Base-by-base conservation (phyloP, 148 eudicot species). In the Rhododendron ovatum region DNA sequence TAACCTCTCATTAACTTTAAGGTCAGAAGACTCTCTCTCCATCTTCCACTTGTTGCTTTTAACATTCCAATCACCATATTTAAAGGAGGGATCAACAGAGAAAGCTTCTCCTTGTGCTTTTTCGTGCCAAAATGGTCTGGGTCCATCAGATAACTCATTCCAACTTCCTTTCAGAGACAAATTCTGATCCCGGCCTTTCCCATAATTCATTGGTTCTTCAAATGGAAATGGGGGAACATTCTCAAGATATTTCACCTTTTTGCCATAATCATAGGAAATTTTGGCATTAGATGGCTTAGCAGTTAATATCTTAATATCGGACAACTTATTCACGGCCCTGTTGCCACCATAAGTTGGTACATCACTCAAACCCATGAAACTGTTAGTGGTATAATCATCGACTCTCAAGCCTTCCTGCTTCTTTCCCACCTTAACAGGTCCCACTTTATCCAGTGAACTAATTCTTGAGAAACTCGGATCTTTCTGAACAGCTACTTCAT, bases 261-360 rank as follows among this genome's bases (percentile, higher is more conserved):
- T 90, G 20, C 93, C 88, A 86, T 87, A 84, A 82, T 89, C 95
- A 84, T 88, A 84, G 13, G 93, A 50, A 39, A 50, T 84, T 90
- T 92, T 92, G 28, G 87, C 57, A 88, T 89, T 92, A 82, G 95
- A 87, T 82, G 99, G 98, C 87, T 90, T 94, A 76, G 99, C 86
- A 71, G 96, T 95, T 84, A 95, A 89, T 57, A 95, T 88, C 86
- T 89, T 91, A 73, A 95, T 95, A 83, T 95, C 99, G 0, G 99
- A 95, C 84, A 97, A 86, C 88, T 95, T 92, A 89, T 94, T 94
- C 74, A 97, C 94, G 80, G 89, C 89, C 88, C 88, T 82, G 63
- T 91, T 94, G 83, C 92, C 84, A 83, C 93, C 92, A 85, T 88
- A 91, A 65, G 89, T 89, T 84, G 87, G 84, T 18, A 83, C 51